Conservation (phyloP, 257 asterid genomes). For the Vinca minor region DNA sequence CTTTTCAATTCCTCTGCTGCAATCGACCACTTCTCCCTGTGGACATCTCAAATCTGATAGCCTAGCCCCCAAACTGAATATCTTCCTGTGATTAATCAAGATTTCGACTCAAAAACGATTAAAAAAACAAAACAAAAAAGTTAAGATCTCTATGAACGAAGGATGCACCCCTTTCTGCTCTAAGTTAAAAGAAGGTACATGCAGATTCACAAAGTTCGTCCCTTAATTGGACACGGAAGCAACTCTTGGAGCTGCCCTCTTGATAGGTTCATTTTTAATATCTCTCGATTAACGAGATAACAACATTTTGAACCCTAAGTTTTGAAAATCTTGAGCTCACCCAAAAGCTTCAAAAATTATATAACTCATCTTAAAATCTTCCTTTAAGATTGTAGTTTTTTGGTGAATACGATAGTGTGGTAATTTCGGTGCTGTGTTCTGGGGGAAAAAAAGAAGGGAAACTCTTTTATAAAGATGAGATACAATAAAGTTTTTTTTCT, state of each 20-base stretch:
- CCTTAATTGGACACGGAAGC: not conserved
- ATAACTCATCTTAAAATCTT: not conserved
- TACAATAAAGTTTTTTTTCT: not conserved
- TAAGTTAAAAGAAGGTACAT: not conserved
- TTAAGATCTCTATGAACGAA: not conserved
- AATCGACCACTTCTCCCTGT: constrained; percentile 19
- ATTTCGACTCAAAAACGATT: not conserved
- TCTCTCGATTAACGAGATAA: not conserved
- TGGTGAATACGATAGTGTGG: not conserved
- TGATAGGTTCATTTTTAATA: not conserved
- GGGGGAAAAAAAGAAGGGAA: not conserved
- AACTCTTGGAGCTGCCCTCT: not conserved
- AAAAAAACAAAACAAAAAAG: not conserved
- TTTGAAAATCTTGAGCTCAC: not conserved
- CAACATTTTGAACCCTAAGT: not conserved
- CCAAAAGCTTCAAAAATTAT: not conserved
- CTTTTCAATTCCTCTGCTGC: constrained; percentile 16
- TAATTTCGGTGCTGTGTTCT: not conserved
- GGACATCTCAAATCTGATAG: constrained; percentile 16
- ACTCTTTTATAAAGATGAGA: not conserved
- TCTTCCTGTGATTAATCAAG: constrained; percentile 3
- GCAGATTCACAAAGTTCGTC: not conserved
- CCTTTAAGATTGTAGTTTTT: not conserved
- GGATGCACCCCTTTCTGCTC: not conserved
- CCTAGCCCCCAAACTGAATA: constrained; percentile 19